phyloP scores from a whole-genome alignment of 2,329 filamentous ascomycete species.

The Diplodia sapinea region DNA sequence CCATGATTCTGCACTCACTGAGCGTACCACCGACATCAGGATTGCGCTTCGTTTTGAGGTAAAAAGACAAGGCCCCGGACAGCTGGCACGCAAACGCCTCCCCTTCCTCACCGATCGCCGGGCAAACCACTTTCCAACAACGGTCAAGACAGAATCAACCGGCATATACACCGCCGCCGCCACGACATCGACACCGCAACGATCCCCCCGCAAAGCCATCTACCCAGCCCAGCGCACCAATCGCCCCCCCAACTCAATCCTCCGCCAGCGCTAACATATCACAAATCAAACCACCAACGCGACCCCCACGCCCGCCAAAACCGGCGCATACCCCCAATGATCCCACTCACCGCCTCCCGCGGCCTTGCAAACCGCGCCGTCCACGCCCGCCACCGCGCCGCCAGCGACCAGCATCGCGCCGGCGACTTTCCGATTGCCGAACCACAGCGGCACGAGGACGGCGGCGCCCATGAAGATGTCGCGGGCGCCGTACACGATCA shows the following conservation, averaged over 20 bases:
- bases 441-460: slow-evolving; percentile 47
- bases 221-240: neutral
- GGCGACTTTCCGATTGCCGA: slow-evolving; percentile 49
- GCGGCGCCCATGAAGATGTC: slow-evolving; percentile 58
- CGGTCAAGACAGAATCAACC: neutral
- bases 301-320: slow-evolving; percentile 47
- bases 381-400: slow-evolving; percentile 52
- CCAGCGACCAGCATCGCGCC: slow-evolving; percentile 53
- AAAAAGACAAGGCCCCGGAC: neutral
- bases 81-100: neutral
- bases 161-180: too few relatives aligned
- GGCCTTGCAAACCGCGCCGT: slow-evolving; percentile 53
- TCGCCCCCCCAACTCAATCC: too few relatives aligned
- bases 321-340: slow-evolving; percentile 58
- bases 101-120: neutral
- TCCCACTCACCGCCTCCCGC: slow-evolving; percentile 54
- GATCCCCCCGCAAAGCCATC: too few relatives aligned
- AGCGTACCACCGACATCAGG: neutral
- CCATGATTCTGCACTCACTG: neutral
- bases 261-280: too few relatives aligned
- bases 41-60: neutral
- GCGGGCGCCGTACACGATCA: slow-evolving; percentile 56
- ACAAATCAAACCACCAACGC: slow-evolving; percentile 29
- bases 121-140: neutral
- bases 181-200: neutral